Evolutionary conservation across 257 asterid genomes (phyloP).

Genomic region (Asclepias syriaca): DNA sequence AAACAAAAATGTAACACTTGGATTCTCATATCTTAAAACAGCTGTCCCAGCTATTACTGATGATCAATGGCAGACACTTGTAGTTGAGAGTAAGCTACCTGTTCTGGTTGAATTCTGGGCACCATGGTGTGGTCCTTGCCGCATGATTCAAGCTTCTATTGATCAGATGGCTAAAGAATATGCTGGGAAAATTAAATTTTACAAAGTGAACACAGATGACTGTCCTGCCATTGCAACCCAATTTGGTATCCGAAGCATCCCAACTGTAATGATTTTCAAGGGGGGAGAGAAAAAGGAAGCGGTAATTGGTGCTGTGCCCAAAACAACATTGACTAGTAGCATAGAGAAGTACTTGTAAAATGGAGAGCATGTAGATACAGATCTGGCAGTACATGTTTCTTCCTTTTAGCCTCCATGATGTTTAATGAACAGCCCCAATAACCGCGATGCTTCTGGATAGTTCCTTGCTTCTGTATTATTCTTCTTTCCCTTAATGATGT

Average conservation of each 20-base stretch:
- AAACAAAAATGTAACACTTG: background rate
- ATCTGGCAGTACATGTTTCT: slow-evolving; percentile 18
- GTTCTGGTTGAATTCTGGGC: slow-evolving; percentile 97
- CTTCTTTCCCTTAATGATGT: background rate
- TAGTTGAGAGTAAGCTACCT: slow-evolving; percentile 47
- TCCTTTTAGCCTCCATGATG: slow-evolving; percentile 15
- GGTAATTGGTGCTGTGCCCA: slow-evolving; percentile 87
- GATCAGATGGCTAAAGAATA: slow-evolving; percentile 73
- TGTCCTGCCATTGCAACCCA: slow-evolving; percentile 67
- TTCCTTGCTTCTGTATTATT: slow-evolving; percentile 24
- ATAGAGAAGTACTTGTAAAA: slow-evolving; percentile 74
- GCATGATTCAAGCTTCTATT: slow-evolving; percentile 80
- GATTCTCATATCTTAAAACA: slow-evolving; percentile 20
- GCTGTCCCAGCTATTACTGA: slow-evolving; percentile 65
- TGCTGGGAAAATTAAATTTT: slow-evolving; percentile 72
- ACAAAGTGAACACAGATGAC: slow-evolving; percentile 86
- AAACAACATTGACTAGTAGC: slow-evolving; percentile 56
- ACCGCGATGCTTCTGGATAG: slow-evolving; percentile 56
- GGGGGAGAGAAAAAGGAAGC: slow-evolving; percentile 88
- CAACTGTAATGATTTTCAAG: slow-evolving; percentile 81
- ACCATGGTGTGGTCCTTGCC: slow-evolving; percentile 99
- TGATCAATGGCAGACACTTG: slow-evolving; percentile 51
- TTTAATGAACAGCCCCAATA: slow-evolving; percentile 24
- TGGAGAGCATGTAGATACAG: slow-evolving; percentile 21
- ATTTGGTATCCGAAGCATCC: slow-evolving; percentile 91